Evolutionary conservation across 1,139 yeast species (phyloP), one percentile per base, ranked within the genome.

Genomic region (Taphrina confusa): DNA sequence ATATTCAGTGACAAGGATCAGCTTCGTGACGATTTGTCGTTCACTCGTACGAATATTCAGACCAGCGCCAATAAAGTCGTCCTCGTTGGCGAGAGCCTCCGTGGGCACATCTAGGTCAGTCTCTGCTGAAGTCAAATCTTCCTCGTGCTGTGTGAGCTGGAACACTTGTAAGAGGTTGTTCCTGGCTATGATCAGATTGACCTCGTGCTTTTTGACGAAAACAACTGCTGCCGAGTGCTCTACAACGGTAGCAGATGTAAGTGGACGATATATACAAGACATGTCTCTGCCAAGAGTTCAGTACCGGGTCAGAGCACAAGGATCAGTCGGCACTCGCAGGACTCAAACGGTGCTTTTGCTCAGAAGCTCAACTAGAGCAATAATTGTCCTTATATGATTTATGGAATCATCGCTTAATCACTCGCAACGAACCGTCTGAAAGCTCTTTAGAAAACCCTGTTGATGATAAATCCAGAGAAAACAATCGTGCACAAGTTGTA

Each of bases 111-210:
- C 59, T 27, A 14, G 33, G n/a, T 28, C 30, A 11, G 20, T 23
- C 31, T 52, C 27, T 23, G 45, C 40, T 18, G 50, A 39, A 14
- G 37, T 20, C 18, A 54, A 30, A 14, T 54, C 62, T 14, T 55
- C 55, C 42, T 62, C 54, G 23, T 31, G 47, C 14, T 40, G 33
- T 12, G 49, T 28, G 30, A 63, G 37, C 11, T 49, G 47, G 46
- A 39, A 63, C 44, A 63, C 37, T 22, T 64, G 65, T 11, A 64
- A 49, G 12, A 63, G 40, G 23, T 54, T 44, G 18, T 50, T 40
- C 44, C 49, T 54, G 22, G 60, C 65, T 11, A 65, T 54, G 23
- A 61, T 57, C 50, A 63, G 58, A 36, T 59, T 62, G 9, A 12
- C 18, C n/a, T 27, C 40, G 33, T 42, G 36, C 4, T 45, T 23